A percentile compares a stretch with the other conserved stretches of the same genome.
These are phyloP conservation scores for Phaeotremella fagi DNA, from an alignment of 768 basidiomycete genomes.

Conservation along the genomic window DNA sequence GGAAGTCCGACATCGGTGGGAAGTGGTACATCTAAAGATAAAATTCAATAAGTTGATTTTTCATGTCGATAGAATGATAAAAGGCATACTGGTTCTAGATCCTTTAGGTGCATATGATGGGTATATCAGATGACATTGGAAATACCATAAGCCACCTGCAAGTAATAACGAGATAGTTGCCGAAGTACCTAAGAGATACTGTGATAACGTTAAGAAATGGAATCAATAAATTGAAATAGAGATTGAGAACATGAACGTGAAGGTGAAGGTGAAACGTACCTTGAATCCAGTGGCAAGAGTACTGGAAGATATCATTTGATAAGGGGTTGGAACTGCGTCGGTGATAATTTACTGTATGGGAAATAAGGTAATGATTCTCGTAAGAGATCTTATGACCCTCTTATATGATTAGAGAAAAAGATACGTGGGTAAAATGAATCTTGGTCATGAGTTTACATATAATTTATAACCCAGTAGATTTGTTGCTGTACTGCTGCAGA, in stretches of 20 bases:
- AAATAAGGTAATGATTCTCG: too few species aligned
- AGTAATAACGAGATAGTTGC: conserved; percentile 13
- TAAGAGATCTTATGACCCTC: too few species aligned
- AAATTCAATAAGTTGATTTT: not conserved
- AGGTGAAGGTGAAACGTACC: not conserved
- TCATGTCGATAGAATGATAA: not conserved
- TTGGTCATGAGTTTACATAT: too few species aligned
- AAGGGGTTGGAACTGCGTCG: too few species aligned
- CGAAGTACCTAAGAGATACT: conserved; percentile 32
- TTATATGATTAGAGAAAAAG: too few species aligned
- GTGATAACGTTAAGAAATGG: not conserved
- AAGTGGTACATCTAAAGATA: conserved; percentile 59
- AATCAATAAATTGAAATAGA: too few species aligned
- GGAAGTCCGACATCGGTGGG: conserved; percentile 68
- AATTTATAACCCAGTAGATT: too few species aligned
- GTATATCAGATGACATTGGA: conserved; percentile 85
- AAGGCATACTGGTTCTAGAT: conserved; percentile 57
- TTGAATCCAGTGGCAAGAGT: not conserved
- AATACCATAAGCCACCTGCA: conserved; percentile 66
- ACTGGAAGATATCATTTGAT: too few species aligned
- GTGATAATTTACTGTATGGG: too few species aligned
- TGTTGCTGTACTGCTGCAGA: too few species aligned
- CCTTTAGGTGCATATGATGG: conserved; percentile 77
- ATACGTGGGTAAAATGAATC: too few species aligned
- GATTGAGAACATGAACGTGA: not conserved